Evolutionary conservation across 2,329 filamentous ascomycete species (phyloP).

Genomic region (Domatiomyces catenatus): DNA sequence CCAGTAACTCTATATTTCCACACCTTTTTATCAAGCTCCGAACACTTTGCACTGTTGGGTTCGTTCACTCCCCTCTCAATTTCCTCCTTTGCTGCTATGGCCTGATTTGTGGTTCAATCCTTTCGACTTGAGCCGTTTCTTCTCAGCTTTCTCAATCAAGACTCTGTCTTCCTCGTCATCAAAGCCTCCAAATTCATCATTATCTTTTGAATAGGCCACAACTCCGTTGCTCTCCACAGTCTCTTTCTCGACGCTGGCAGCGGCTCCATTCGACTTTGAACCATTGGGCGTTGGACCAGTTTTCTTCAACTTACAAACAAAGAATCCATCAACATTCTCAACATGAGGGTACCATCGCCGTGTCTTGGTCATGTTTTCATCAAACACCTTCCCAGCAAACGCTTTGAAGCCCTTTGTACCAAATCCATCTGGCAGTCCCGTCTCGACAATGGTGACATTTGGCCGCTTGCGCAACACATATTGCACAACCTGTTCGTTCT

Average conservation of each 20-base stretch:
- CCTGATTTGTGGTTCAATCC: slow-evolving; percentile 54
- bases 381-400: slow-evolving; percentile 84
- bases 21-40: too few species aligned
- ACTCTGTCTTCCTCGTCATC: slow-evolving; percentile 52
- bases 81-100: slow-evolving; percentile 15
- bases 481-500: slow-evolving; percentile 85
- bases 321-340: slow-evolving; percentile 97
- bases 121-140: slow-evolving; percentile 57
- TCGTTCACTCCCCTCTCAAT: not conserved
- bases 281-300: slow-evolving; percentile 52
- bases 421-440: slow-evolving; percentile 58
- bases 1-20: too few species aligned
- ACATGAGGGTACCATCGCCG: slow-evolving; percentile 78
- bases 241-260: slow-evolving; percentile 17
- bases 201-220: slow-evolving; percentile 24
- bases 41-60: too few species aligned
- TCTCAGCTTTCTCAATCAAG: slow-evolving; percentile 54
- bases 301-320: slow-evolving; percentile 95
- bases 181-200: slow-evolving; percentile 54
- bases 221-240: slow-evolving; percentile 3
- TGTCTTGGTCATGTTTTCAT: slow-evolving; percentile 67
- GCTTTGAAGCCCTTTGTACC: slow-evolving; percentile 84
- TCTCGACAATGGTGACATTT: slow-evolving; percentile 86
- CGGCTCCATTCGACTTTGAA: slow-evolving; percentile 13
- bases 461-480: slow-evolving; percentile 84